Evolutionary conservation across 202 grass and related monocot species (phyloP).

Genomic region (Carex sylvatica): DNA sequence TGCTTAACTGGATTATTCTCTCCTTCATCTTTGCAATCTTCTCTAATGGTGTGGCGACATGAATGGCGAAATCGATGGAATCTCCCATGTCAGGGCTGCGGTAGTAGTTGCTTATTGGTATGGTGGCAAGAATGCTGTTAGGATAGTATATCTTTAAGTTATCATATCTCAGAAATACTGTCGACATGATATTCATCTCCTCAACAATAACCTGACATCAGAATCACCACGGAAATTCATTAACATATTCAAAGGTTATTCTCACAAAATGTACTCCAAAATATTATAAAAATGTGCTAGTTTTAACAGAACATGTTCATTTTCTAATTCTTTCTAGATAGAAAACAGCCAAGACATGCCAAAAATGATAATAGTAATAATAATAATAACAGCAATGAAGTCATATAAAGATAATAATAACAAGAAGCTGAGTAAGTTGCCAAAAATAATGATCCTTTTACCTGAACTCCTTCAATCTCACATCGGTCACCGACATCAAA

Average conservation of each 20-base stretch:
- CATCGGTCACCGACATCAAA: constrained; percentile 87
- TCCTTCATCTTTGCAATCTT: constrained; percentile 73
- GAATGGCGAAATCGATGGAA: constrained; percentile 64
- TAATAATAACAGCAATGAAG: not conserved
- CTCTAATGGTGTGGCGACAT: constrained; percentile 74
- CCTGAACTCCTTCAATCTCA: constrained; percentile 65
- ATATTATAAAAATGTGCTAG: not conserved
- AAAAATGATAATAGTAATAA: not conserved
- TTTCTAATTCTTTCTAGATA: not conserved
- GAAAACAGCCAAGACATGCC: not conserved
- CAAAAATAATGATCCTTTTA: constrained; percentile 9
- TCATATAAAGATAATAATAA: not conserved
- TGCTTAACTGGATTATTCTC: constrained; percentile 53
- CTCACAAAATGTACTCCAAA: not conserved
- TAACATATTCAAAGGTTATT: not conserved
- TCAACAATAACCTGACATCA: constrained; percentile 67
- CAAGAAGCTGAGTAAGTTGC: not conserved
- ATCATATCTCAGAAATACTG: constrained; percentile 70
- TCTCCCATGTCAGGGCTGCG: constrained; percentile 93
- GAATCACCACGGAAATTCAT: not conserved
- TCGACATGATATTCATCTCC: constrained; percentile 95
- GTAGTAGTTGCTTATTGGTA: constrained; percentile 74
- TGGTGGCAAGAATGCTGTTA: constrained; percentile 63
- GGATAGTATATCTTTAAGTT: constrained; percentile 86
- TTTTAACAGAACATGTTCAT: not conserved